Base-by-base conservation (phyloP, 148 eudicot species). In the Dysphania ambrosioides region DNA sequence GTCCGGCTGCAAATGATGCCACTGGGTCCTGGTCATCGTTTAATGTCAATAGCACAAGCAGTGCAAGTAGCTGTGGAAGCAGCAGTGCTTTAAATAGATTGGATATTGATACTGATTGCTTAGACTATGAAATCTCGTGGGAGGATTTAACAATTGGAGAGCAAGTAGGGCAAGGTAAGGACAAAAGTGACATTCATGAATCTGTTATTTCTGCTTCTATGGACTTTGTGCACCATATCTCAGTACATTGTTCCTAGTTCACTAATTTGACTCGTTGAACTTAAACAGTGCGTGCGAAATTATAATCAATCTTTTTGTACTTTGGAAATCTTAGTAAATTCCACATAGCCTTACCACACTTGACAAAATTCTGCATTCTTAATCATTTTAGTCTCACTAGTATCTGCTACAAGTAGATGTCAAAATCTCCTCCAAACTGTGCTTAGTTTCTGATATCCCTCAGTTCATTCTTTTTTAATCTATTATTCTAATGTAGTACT, bases 121-220 rank as follows among this genome's bases (percentile, higher is more conserved):
- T 89, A 81, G 97, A 95, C 79, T 90, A 87, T 73, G 99, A 95
- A 86, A 90, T 95, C 65, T 75, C 87, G 83, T 95, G 99, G 99
- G 99, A 95, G 82, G 99, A 95, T 71, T 85, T 95, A 82, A 88
- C 92, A 30, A 83, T 92, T 73, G 92, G 97, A 73, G 99, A 95
- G 84, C 97, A 90, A 77, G 85, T 95, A 78, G 99, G 99, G 56
- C 99, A 95, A 90, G 99, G 99, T 95, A 84, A 13, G 53, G 53
- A 47, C 18, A 47, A 15, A 4, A 5, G 19, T 49, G 59, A 70
- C 40, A 51, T n/a, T 2, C 60, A 51, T 9, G 12, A 42, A 42
- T n/a, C 26, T 24, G 9, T 29, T 18, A 42, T 42, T 70, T n/a
- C 10, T 23, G 44, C 47, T 24, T 23, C 34, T 10, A 2, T 38